These are phyloP conservation scores for Cylindrodendrum hubeiense DNA, from an alignment of 2,329 filamentous ascomycete genomes.

Conservation along the genomic window DNA sequence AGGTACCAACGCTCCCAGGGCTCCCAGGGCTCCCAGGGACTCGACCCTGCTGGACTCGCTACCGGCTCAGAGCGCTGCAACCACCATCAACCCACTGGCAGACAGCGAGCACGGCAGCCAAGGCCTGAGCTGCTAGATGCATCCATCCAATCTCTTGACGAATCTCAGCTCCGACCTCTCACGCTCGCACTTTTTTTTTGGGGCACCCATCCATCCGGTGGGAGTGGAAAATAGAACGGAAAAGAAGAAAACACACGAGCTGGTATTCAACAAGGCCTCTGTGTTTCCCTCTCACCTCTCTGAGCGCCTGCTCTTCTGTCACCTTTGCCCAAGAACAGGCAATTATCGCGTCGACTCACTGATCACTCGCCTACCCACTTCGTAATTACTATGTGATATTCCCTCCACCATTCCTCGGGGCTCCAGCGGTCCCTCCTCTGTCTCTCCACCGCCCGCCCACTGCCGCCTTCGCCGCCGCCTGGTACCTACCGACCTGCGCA, in stretches of 20 bases:
- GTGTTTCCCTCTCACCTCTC: background rate
- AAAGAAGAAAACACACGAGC: background rate
- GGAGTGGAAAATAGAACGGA: background rate
- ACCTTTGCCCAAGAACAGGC: background rate
- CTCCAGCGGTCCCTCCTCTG: background rate
- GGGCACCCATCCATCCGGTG: background rate
- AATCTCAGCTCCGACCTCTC: background rate
- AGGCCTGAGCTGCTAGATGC: background rate
- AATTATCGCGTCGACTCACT: background rate
- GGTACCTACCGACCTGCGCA: background rate
- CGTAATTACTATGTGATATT: background rate
- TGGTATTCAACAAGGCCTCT: background rate
- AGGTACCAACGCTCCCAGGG: background rate
- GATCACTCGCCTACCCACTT: background rate
- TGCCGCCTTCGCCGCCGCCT: background rate
- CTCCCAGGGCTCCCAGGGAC: background rate
- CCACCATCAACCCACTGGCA: background rate
- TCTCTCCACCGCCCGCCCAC: slow-evolving; percentile 9
- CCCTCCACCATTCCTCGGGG: slow-evolving; percentile 7
- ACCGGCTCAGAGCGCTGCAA: background rate
- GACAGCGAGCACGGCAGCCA: background rate
- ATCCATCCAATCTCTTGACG: slow-evolving; percentile 1
- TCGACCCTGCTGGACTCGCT: background rate
- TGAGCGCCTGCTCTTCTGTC: background rate
- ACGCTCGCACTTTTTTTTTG: background rate